These are phyloP conservation scores for Ophiostoma sp. DNA, from an alignment of 2,329 filamentous ascomycete genomes.

Conservation along the genomic window DNA sequence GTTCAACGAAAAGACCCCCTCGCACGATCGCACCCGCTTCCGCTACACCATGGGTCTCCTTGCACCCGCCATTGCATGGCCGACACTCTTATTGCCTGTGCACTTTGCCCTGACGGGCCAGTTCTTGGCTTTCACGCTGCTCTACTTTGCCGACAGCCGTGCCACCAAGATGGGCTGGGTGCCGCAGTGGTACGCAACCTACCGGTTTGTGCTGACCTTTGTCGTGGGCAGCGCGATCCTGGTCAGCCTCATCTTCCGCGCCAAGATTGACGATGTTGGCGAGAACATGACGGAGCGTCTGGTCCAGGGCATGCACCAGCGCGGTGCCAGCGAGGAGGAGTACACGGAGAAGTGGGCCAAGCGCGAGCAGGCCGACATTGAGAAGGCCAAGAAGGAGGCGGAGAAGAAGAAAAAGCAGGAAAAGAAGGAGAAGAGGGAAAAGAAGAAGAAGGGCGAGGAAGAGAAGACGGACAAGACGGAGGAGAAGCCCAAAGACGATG, in stretches of 20 bases:
- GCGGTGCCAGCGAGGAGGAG: constrained; percentile 33
- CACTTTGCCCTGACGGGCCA: constrained; percentile 85
- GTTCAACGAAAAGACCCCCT: constrained; percentile 69
- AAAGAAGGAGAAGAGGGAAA: constrained; percentile 32
- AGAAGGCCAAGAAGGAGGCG: constrained; percentile 39
- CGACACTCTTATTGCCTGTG: constrained; percentile 78
- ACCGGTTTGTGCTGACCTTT: constrained; percentile 90
- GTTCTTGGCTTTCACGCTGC: constrained; percentile 78
- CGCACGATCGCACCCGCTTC: constrained; percentile 63
- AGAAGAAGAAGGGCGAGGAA: constrained; percentile 11
- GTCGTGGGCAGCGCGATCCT: constrained; percentile 83
- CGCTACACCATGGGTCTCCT: constrained; percentile 83
- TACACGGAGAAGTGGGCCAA: constrained; percentile 47
- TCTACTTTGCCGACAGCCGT: constrained; percentile 82
- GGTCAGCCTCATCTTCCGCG: constrained; percentile 75
- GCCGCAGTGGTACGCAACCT: constrained; percentile 81
- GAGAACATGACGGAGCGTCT: constrained; percentile 40
- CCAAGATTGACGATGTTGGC: constrained; percentile 61
- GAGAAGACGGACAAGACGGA: constrained; percentile 25
- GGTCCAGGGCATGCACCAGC: constrained; percentile 41
- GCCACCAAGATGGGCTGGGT: constrained; percentile 75
- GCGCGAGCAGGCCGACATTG: constrained; percentile 35
- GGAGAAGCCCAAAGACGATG: constrained; percentile 17
- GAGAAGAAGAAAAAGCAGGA: constrained; percentile 35
- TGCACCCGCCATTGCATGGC: constrained; percentile 82